Base-by-base conservation (phyloP, 2,329 filamentous ascomycete species). In the Pyrenochaeta sp. region DNA sequence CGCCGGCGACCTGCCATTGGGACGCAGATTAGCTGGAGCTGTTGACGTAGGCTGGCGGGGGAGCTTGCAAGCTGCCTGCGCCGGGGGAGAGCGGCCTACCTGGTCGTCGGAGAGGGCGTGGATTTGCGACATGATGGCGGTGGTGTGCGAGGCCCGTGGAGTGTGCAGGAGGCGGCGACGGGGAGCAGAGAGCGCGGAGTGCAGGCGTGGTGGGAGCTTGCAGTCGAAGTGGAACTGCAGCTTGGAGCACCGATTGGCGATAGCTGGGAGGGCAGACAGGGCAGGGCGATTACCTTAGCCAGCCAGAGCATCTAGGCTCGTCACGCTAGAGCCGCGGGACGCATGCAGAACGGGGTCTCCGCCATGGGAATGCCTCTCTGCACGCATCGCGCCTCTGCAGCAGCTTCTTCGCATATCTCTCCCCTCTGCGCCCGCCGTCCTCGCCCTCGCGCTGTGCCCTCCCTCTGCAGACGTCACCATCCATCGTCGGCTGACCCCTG, bases 81-180 rank as follows among this genome's bases (percentile, higher is more conserved):
- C 43, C 36, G 48, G 39, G 56, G 45, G 45, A 44, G 47, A 41
- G 45, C 51, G 39, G 52, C 72, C 68, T 84, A 94, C 90, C 87
- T 96, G 91, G 79, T 96, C 91, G 83, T 96, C 92, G 78, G 92
- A 96, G 78, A 97, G 88, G 74, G 90, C 89, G 86, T 96, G 91
- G 59, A 84, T 80, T 81, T 91, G 88, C 77, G 91, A 94, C 91
- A 96, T 96, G 73, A 75, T 87, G 73, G 70, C 72, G 72, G 56
- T 31, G n/a, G 39, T 51, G 47, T 41, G 41, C 23, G 41, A 6
- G 48, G 31, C 18, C n/a, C 32, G 48, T 19, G 21, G 40, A 37
- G 29, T 42, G 36, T 10, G 27, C 20, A 39, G 34, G 43, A 30
- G 42, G 42, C 21, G 34, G 31, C 34, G 8, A 37, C 30, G 41